Evolutionary conservation across 225 moss, liverwort and hornwort genomes (phyloP), one percentile per base, ranked within the genome.

Genomic region (Bryoerythrophyllum caledonicum): DNA sequence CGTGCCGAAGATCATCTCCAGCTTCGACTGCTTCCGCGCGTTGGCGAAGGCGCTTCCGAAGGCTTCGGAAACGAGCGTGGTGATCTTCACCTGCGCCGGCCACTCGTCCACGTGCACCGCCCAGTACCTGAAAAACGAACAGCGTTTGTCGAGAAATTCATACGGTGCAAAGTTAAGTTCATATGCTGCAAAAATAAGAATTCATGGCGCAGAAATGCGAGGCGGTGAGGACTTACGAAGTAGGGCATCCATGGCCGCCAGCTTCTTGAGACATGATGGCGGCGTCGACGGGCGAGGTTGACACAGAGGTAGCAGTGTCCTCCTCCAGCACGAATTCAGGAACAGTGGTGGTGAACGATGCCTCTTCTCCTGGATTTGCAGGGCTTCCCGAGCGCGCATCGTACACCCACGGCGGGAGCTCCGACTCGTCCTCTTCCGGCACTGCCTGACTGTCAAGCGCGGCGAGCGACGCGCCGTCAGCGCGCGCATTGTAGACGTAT

Each of bases 1-100:
- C 20, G 84, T 81, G 7, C 87, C 87, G 5, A 69, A 87, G 4
- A 81, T 34, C 13, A 69, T 68, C 21, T 78, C 79, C 2, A 84
- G 74, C 8, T 37, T 83, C 48, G 48, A 6, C 55, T 23, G 70
- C 74, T 48, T 57, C 41, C 78, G 19, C 19, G 48, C 48, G 19
- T 49, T 4, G 3, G 57, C 40, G 4, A 44, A 44, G 17, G 24
- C 0, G 0, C 71, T 57, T 41, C 41, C 44, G 7, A 87, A 87
- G 7, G 87, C 79, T 25, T 74, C 32, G 11, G 43, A 52, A 6
- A 87, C 62, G 1, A 25, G 69, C 0, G 87, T 83, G 13, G 13
- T 19, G 7, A 53, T 67, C 63, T 69, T 81, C n/a, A 87, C 4
- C 21, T 65, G 52, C 3, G 17, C 6, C 2, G 87, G 84, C 87